Percentiles rank a stretch among this genome's conserved stretches.
phyloP scores from a whole-genome alignment of 106 monocot genomes.

The Dendrobium huoshanense region DNA sequence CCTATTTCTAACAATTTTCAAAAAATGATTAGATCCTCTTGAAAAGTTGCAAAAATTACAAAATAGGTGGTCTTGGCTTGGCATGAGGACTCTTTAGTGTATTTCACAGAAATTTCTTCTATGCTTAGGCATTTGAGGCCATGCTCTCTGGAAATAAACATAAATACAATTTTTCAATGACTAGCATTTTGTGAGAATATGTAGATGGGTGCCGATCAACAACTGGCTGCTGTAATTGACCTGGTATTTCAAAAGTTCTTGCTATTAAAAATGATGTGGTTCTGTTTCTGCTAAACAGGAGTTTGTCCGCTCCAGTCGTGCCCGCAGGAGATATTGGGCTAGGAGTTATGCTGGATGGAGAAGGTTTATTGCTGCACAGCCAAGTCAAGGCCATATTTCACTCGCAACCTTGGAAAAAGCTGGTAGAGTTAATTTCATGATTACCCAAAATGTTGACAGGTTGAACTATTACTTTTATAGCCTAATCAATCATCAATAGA shows the following conservation, averaged over 20 bases:
- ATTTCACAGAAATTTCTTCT: background rate
- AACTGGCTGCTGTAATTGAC: background rate
- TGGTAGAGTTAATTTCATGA: conserved; percentile 72
- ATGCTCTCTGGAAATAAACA: background rate
- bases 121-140: background rate
- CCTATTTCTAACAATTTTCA: background rate
- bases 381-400: conserved; percentile 65
- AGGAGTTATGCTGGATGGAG: conserved; percentile 99
- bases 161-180: background rate
- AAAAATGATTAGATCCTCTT: background rate
- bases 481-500: background rate
- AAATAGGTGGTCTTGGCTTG: background rate
- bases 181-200: background rate
- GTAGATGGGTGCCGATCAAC: background rate
- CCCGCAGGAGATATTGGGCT: conserved; percentile 93
- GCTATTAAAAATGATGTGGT: background rate
- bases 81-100: background rate
- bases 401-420: conserved; percentile 75
- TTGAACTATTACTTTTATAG: background rate
- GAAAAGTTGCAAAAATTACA: background rate
- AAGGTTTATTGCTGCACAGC: conserved; percentile 79
- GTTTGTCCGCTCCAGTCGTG: conserved; percentile 68
- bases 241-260: background rate
- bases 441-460: conserved; percentile 99
- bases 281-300: conserved; percentile 35